Base-by-base conservation (phyloP, 257 asterid species). In the Verbascum thapsus region DNA sequence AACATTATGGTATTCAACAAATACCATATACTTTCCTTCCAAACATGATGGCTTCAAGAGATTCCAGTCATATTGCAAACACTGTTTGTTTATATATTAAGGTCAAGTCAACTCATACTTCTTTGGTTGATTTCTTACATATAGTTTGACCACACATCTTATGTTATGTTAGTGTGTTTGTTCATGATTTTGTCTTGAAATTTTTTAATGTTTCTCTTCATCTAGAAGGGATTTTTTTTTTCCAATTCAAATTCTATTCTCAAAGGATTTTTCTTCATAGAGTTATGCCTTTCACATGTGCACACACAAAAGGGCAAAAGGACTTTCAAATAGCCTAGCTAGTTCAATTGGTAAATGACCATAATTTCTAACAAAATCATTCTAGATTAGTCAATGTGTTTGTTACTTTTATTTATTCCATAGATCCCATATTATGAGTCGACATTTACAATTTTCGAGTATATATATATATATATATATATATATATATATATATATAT, bases 151-250 rank as follows among this genome's bases (percentile, higher is more conserved):
- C 56, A 32, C 15, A 3, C 30, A 39, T 10, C 12, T 69, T 41
- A 30, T 41, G 41, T 69, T 41, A 30, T 41, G 41, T 43, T 18
- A 34, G 7, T 13, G 32, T 35, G 26, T 4, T 8, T 35, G 15
- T 15, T 3, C 43, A 42, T 52, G 50, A 69, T 59, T 69, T 61
- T 61, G 47, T 34, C 16, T 18, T 32, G 63, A 34, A 69, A 69
- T 16, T 61, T 4, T 53, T 53, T 48, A 17, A 6, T 26, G 55
- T 18, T 49, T 39, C 34, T 9, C 35, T 3, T 19, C 37, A 6
- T 9, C 10, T 52, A 5, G 7, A 5, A 8, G 9, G 2, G 15
- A 1, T 1, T 50, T 38, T 37, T 18, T 38, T 6, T 10, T 5
- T 26, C 2, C 32, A 26, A 2, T 26, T 26, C 32, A 26, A 26